Evolutionary conservation across 2,329 filamentous ascomycete species (phyloP).

Genomic region (Trichophyton verrucosum): DNA sequence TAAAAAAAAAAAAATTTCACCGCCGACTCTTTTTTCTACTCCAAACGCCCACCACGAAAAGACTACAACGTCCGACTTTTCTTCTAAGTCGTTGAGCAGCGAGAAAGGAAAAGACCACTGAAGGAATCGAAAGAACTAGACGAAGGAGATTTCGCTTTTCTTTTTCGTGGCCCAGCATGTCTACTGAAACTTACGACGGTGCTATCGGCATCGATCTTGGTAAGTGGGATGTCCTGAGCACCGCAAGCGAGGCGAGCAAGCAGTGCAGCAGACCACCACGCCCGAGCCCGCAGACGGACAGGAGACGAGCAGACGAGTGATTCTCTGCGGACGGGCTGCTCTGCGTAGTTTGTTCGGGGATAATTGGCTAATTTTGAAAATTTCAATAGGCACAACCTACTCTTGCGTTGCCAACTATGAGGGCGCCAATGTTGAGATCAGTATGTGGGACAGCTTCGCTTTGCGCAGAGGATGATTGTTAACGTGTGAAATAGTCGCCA

Average conservation of each 20-base stretch:
- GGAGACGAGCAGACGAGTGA: neutral
- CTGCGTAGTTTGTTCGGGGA: conserved; percentile 8
- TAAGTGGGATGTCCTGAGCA: conserved; percentile 37
- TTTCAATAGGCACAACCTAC: conserved; percentile 78
- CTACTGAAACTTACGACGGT: conserved; percentile 98
- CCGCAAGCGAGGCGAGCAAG: neutral
- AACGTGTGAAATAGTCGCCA: conserved; percentile 54
- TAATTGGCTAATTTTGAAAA: conserved; percentile 8
- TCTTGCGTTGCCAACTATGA: conserved; percentile 99
- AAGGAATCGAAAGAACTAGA: neutral
- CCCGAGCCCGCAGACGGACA: neutral
- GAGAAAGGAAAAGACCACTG: neutral
- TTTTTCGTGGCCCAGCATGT: conserved; percentile 51
- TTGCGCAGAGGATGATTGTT: conserved; percentile 14
- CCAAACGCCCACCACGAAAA: neutral
- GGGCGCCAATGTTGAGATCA: conserved; percentile 99
- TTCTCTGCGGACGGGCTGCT: neutral
- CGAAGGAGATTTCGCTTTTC: neutral
- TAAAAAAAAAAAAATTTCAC: conserved; percentile 2
- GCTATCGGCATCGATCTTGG: conserved; percentile 99
- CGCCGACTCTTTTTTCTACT: neutral
- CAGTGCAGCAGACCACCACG: neutral
- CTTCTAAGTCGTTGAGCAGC: neutral
- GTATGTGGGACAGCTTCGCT: conserved; percentile 37
- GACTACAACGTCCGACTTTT: neutral